Evolutionary conservation across 2,329 filamentous ascomycete species (phyloP).

Genomic region (Dissoconium aciculare): DNA sequence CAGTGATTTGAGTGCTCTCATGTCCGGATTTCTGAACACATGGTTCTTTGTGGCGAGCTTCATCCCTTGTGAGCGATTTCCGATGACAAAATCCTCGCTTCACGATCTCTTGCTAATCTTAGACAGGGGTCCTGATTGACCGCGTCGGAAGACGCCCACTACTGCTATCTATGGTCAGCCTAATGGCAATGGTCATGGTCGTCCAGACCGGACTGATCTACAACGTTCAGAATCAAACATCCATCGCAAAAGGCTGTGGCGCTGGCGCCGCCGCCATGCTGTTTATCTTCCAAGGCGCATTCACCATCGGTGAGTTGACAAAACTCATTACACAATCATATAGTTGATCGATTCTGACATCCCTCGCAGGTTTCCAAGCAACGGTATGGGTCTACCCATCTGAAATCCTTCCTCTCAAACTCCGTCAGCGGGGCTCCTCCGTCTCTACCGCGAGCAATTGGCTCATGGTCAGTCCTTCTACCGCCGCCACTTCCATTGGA

Average conservation of each 20-base stretch:
- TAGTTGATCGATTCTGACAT: no score
- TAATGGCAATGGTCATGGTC: constrained; percentile 51
- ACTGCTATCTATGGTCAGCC: constrained; percentile 19
- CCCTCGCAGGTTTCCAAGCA: constrained; percentile 43
- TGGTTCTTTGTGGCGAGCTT: constrained; percentile 39
- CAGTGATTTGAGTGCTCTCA: constrained; percentile 15
- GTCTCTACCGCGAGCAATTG: constrained; percentile 23
- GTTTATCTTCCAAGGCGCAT: constrained; percentile 50
- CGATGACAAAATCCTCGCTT: constrained; percentile 14
- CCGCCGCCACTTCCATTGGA: background rate
- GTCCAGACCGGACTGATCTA: constrained; percentile 35
- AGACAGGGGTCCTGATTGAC: constrained; percentile 26
- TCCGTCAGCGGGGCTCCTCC: constrained; percentile 20
- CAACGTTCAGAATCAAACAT: constrained; percentile 17
- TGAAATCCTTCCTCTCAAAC: constrained; percentile 38
- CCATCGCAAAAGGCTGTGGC: constrained; percentile 15
- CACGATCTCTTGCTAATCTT: background rate
- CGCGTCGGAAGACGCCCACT: constrained; percentile 21
- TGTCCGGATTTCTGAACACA: constrained; percentile 26
- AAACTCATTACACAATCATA: no score
- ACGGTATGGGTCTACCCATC: constrained; percentile 49
- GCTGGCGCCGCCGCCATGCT: constrained; percentile 36
- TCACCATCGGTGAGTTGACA: constrained; percentile 43
- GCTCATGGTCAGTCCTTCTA: constrained; percentile 11
- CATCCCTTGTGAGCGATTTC: constrained; percentile 22